Evolutionary conservation across 768 basidiomycete genomes (phyloP).

Genomic region (Scleroderma citrinum): DNA sequence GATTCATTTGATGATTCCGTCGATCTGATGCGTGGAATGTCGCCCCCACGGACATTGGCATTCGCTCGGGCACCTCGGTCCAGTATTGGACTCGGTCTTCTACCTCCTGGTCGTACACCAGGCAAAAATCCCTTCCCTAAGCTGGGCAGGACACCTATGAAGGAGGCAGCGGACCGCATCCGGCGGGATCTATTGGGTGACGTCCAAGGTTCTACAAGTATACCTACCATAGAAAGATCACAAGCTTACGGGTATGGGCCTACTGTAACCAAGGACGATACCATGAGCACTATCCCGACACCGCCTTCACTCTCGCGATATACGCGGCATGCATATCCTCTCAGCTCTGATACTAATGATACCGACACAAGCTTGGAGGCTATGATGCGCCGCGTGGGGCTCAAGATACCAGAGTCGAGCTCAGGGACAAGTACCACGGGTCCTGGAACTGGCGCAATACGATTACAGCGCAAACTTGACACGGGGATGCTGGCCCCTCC

Average conservation of each 20-base stretch:
- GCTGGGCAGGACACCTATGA: constrained; percentile 61
- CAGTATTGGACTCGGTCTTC: constrained; percentile 26
- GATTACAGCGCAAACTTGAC: constrained; percentile 5
- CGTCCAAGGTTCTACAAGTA: constrained; percentile 30
- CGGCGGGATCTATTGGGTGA: constrained; percentile 57
- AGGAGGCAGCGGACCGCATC: constrained; percentile 66
- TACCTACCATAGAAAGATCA: constrained; percentile 17
- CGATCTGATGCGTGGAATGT: constrained; percentile 38
- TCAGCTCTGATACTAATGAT: constrained; percentile 37
- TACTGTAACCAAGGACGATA: constrained; percentile 41
- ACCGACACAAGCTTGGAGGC: constrained; percentile 60
- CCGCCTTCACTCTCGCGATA: constrained; percentile 73
- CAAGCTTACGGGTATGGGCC: constrained; percentile 24
- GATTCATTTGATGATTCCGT: constrained; percentile 35
- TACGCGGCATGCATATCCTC: constrained; percentile 34
- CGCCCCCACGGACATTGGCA: constrained; percentile 50
- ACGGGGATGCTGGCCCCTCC: constrained; percentile 1
- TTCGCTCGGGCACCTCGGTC: constrained; percentile 39
- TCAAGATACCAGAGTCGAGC: constrained; percentile 35
- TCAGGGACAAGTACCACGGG: constrained; percentile 10
- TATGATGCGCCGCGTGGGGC: constrained; percentile 60
- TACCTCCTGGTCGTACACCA: constrained; percentile 56
- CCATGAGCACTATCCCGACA: constrained; percentile 61
- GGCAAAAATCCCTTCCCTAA: constrained; percentile 43
- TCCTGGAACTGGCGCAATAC: constrained; percentile 8